Conservation (phyloP, 352 stramenopile genomes). For the Phytophthora multivora region DNA sequence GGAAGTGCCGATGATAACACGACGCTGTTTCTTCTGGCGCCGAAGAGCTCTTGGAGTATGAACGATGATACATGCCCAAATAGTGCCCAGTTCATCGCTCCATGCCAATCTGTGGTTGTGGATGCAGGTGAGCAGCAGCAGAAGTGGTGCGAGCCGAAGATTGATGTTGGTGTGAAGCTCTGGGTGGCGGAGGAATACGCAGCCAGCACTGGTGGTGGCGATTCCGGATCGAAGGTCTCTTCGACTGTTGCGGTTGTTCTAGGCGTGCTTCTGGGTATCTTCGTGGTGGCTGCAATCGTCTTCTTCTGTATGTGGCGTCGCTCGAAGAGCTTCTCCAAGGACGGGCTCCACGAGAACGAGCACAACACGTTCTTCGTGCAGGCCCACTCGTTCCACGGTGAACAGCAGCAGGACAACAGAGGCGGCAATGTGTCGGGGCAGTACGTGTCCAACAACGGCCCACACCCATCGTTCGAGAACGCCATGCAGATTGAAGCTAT, state of each 20-base stretch:
- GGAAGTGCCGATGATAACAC: not conserved
- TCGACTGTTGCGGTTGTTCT: constrained; percentile 28
- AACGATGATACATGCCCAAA: constrained; percentile 30
- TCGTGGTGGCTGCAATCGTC: constrained; percentile 23
- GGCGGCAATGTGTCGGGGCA: constrained; percentile 10
- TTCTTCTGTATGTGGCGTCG: constrained; percentile 29
- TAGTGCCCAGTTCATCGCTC: constrained; percentile 33
- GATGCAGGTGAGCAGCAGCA: constrained; percentile 13
- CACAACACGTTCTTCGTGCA: constrained; percentile 38
- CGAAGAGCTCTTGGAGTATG: constrained; percentile 31
- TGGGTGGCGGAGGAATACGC: constrained; percentile 30
- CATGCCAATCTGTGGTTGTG: constrained; percentile 24
- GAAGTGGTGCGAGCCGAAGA: constrained; percentile 42
- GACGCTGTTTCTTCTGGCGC: constrained; percentile 33
- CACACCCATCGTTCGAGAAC: constrained; percentile 22
- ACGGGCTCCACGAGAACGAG: constrained; percentile 30
- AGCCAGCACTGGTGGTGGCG: not conserved
- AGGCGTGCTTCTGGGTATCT: constrained; percentile 23
- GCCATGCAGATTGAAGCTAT: constrained; percentile 39
- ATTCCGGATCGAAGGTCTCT: constrained; percentile 18
- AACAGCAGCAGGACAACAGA: constrained; percentile 1
- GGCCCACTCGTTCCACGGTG: constrained; percentile 17
- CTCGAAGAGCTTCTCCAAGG: constrained; percentile 21
- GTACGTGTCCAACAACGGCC: constrained; percentile 29
- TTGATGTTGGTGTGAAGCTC: constrained; percentile 26